Conservation (phyloP, 2,329 filamentous ascomycete species). For the Fusarium sp. region DNA sequence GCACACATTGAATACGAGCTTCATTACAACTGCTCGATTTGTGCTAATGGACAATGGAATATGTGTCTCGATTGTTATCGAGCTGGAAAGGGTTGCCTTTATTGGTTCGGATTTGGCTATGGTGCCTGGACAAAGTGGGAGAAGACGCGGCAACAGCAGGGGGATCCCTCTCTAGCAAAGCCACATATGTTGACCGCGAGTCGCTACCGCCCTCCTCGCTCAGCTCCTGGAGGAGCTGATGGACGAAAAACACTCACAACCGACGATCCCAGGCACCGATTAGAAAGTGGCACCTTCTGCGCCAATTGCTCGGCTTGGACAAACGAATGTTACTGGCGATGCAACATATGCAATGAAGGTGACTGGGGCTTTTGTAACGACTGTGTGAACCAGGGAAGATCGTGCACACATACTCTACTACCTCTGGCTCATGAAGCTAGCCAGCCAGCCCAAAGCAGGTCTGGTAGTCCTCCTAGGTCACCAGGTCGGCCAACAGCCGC, state of each 20-base stretch:
- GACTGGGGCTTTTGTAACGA: slow-evolving; percentile 94
- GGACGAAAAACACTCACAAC: slow-evolving; percentile 69
- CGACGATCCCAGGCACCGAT: slow-evolving; percentile 73
- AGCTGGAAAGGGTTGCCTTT: slow-evolving; percentile 77
- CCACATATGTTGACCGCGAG: slow-evolving; percentile 69
- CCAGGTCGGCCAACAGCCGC: slow-evolving; percentile 61
- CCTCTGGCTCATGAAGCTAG: slow-evolving; percentile 73
- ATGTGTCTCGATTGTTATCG: slow-evolving; percentile 87
- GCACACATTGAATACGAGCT: slow-evolving; percentile 84
- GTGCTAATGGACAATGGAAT: slow-evolving; percentile 77
- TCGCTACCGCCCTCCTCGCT: slow-evolving; percentile 65
- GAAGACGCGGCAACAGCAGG: slow-evolving; percentile 54
- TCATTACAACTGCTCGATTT: slow-evolving; percentile 83
- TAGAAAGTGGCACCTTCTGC: slow-evolving; percentile 88
- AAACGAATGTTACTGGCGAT: slow-evolving; percentile 91
- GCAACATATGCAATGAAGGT: slow-evolving; percentile 85
- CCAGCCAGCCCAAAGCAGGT: slow-evolving; percentile 49
- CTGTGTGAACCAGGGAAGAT: slow-evolving; percentile 84
- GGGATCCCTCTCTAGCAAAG: slow-evolving; percentile 54
- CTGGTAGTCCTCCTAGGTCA: slow-evolving; percentile 54
- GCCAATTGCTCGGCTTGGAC: slow-evolving; percentile 77
- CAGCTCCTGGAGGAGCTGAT: slow-evolving; percentile 63
- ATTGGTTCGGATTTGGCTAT: slow-evolving; percentile 90
- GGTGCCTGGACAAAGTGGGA: slow-evolving; percentile 77
- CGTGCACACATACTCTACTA: slow-evolving; percentile 84